phyloP scores from a whole-genome alignment of 257 asterid genomes.

The Buddleja alternifolia region DNA sequence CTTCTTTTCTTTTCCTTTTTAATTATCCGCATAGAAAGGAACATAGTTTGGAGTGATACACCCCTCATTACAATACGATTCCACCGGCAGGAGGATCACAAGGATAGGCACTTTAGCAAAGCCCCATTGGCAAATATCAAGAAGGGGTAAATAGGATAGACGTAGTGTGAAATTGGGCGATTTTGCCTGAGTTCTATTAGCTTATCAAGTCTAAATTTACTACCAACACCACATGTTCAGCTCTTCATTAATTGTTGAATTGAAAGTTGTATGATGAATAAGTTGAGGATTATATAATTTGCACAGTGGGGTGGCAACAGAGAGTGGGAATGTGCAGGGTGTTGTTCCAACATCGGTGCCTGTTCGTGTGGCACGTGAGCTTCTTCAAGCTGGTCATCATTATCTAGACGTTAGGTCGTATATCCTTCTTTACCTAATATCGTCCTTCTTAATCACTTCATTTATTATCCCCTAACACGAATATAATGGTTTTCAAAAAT shows the following conservation, averaged over 20 bases:
- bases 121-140: no score
- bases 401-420: constrained; percentile 74
- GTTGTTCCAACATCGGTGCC: constrained; percentile 71
- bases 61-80: no score
- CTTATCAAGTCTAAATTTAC: background rate
- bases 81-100: no score
- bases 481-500: background rate
- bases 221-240: background rate
- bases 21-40: no score
- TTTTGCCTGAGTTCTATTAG: no score
- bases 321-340: constrained; percentile 42
- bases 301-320: constrained; percentile 49
- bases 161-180: no score
- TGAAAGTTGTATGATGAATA: background rate
- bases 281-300: background rate
- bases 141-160: no score
- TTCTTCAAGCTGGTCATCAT: constrained; percentile 76
- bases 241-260: background rate
- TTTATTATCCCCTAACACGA: background rate
- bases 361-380: constrained; percentile 76
- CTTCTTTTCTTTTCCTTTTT: no score
- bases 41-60: no score
- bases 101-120: no score
- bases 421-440: background rate
- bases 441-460: background rate